Base-by-base conservation (phyloP, 345 rosid species). In the Euclidium syriacum region DNA sequence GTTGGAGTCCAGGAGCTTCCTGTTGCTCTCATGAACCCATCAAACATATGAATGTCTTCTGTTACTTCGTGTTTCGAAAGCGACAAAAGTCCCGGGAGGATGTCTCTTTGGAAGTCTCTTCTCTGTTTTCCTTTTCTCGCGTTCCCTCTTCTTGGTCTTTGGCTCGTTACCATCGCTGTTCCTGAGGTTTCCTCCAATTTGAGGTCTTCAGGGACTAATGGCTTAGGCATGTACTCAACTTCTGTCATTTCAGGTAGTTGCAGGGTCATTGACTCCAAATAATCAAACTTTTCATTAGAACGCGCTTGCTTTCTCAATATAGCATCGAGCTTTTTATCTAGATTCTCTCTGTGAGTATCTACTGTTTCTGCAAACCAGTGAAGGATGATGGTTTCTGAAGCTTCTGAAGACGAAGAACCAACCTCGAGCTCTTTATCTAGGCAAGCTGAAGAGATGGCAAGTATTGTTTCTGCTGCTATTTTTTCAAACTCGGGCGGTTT, bases 101-200 rank as follows among this genome's bases (percentile, higher is more conserved):
- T 72, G 65, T 88, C 96, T 49, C 88, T 79, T 66, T 84, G 96
- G 47, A 88, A 88, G 70, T 88, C 90, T 77, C 76, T 77, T 64
- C 84, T 72, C 39, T 84, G 92, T 74, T 85, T 85, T 39, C 85
- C 92, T 60, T 85, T 78, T 73, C 87, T 79, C 6, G 88, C 75
- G 35, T 78, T 86, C 46, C 85, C 88, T 68, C 91, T 80, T 41
- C 82, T 72, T 1, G 84, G 79, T 63, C 81, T 71, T 74, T 64
- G 83, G 63, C 76, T 65, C 1, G 52, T 59, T 12, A 32, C 72
- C 39, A 53, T 10, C 40, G 32, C 2, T 1, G 52, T 30, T 35
- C 72, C 65, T 17, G 61, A 36, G 17, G 60, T 26, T n/a, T 65
- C 67, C 50, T 79, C 87, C 20, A 61, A 55, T 71, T 57, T 78